Base-by-base conservation (phyloP, 2,329 filamentous ascomycete species). In the Hypoxylon sp. region DNA sequence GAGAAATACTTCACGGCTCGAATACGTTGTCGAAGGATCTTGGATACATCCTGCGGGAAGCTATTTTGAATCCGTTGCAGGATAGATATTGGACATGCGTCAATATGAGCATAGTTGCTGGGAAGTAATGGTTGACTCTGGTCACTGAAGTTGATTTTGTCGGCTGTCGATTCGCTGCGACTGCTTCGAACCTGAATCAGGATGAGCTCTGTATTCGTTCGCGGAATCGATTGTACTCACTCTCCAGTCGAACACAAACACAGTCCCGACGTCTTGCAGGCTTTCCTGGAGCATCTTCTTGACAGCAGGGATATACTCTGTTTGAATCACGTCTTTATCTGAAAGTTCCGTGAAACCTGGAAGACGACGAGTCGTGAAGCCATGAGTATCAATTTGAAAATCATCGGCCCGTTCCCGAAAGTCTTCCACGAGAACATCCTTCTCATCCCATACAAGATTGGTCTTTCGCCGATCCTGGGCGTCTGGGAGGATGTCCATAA, bases 71-170 rank as follows among this genome's bases (percentile, higher is more conserved):
- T 52, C 11, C 48, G 48, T 14, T 52, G 48, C 4, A 52, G 29
- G 17, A 52, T 52, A 22, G 48, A 52, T 22, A 52, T 52, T 35
- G 48, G 48, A 22, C 29, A 52, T 4, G 48, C 48, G 14, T 52
- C 48, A 19, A 52, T 52, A 22, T 52, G 48, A 2, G 48, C 48
- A 8, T 26, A 52, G 29, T 52, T 52, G 31, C 48, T 52, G 2
- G 48, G 48, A 35, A 52, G 48, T 13, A 52, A 33, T 35, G 48
- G 48, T 9, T 52, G 48, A 17, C n/a, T 52, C 10, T 52, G 48
- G 48, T 52, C 48, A 8, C 48, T 52, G 29, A 52, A 52, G 48
- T 52, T 52, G 48, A 52, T 52, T n/a, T 17, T 52, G 19, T 35
- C 48, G 8, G 29, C 48, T 8, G 48, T 52, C 10, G 48, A 35